Evolutionary conservation across 306 rosid genomes (phyloP).

Genomic region (Mimosa pudica): DNA sequence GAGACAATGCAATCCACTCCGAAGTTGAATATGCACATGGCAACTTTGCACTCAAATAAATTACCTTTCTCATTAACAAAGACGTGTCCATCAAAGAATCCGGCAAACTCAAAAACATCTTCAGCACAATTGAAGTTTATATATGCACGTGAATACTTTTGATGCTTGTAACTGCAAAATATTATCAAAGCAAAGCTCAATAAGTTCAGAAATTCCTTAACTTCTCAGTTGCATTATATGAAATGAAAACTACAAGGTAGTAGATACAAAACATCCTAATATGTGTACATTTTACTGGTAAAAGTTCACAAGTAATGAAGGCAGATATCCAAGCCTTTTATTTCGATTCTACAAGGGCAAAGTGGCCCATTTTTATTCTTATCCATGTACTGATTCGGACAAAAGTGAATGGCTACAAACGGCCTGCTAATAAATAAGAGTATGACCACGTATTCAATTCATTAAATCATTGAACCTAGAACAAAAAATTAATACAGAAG

Average conservation of each 20-base stretch:
- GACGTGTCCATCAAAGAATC: conserved; percentile 81
- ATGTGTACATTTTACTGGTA: not conserved
- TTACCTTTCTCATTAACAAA: conserved; percentile 94
- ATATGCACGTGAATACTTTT: conserved; percentile 83
- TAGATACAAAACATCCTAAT: not conserved
- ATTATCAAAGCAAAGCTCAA: conserved; percentile 34
- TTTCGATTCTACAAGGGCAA: not conserved
- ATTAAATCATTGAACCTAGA: conserved; percentile 1
- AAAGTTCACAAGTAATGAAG: not conserved
- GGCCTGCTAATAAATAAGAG: not conserved
- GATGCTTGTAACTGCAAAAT: conserved; percentile 74
- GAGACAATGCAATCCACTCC: conserved; percentile 8
- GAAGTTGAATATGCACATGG: not conserved
- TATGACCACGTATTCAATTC: not conserved
- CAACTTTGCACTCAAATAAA: not conserved
- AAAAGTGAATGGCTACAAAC: not conserved
- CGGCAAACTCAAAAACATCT: conserved; percentile 85
- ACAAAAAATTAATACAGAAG: conserved; percentile 2
- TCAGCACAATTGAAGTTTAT: conserved; percentile 66
- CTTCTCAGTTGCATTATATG: not conserved
- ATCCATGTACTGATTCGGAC: not conserved
- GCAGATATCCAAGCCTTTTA: not conserved
- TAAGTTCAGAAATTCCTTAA: conserved; percentile 17
- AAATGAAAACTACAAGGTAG: not conserved
- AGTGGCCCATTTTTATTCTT: not conserved